These are phyloP conservation scores for Boletus eberwhitei DNA, from an alignment of 768 basidiomycete genomes.

Conservation along the genomic window DNA sequence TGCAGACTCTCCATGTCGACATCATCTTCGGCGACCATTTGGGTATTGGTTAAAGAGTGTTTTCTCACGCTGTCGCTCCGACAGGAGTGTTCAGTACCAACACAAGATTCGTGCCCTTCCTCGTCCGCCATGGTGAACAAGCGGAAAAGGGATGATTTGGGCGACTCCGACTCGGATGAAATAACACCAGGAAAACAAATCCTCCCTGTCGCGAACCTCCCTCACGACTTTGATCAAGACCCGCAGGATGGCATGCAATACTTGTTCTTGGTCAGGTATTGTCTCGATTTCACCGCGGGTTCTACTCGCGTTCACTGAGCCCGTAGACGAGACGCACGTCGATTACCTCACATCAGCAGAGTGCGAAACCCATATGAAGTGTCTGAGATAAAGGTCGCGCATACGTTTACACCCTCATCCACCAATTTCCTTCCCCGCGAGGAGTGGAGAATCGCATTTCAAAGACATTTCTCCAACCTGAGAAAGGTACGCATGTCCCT, in stretches of 20 bases:
- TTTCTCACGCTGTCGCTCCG: constrained; percentile 20
- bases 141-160: constrained; percentile 51
- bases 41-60: background rate
- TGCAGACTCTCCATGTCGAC: constrained; percentile 68
- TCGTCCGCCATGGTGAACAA: constrained; percentile 36
- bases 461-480: constrained; percentile 61
- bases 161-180: constrained; percentile 60
- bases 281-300: background rate
- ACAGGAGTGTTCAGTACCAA: background rate
- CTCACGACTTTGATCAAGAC: constrained; percentile 59
- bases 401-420: constrained; percentile 13
- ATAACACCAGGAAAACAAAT: constrained; percentile 63
- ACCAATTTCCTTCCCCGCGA: constrained; percentile 52
- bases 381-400: constrained; percentile 27
- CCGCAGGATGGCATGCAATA: constrained; percentile 77
- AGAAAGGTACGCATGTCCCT: constrained; percentile 41
- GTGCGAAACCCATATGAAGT: constrained; percentile 67
- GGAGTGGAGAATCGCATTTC: constrained; percentile 62
- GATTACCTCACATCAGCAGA: constrained; percentile 61
- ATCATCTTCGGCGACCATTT: constrained; percentile 44
- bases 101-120: background rate
- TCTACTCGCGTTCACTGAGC: constrained; percentile 6
- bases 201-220: constrained; percentile 78
- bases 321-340: constrained; percentile 65
- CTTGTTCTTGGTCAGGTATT: constrained; percentile 76